Conservation (phyloP, 768 basidiomycete species). For the Pulveroboletus sp. region DNA sequence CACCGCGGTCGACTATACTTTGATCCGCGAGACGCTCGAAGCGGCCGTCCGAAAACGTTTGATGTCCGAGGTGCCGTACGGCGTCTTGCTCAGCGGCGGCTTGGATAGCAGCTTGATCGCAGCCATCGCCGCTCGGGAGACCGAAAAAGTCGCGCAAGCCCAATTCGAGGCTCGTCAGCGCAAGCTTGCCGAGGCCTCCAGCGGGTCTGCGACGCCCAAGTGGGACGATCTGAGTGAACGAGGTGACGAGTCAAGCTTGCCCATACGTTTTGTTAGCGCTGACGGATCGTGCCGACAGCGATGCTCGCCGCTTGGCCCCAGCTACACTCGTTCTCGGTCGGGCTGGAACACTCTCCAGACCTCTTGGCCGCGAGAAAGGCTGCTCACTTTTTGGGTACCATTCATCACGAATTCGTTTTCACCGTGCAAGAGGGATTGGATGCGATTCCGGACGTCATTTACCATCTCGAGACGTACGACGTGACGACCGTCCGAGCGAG, state of each 20-base stretch:
- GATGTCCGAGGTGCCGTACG: slow-evolving; percentile 98
- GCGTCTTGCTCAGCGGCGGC: slow-evolving; percentile 92
- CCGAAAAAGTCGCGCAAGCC: slow-evolving; percentile 81
- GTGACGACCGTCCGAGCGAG: slow-evolving; percentile 97
- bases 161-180: slow-evolving; percentile 70
- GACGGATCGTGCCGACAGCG: slow-evolving; percentile 36
- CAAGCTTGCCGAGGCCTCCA: slow-evolving; percentile 49
- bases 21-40: slow-evolving; percentile 80
- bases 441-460: slow-evolving; percentile 94
- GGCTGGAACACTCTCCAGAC: slow-evolving; percentile 92
- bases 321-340: slow-evolving; percentile 96
- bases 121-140: slow-evolving; percentile 90
- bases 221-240: slow-evolving; percentile 45
- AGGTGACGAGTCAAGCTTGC: slow-evolving; percentile 37
- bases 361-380: slow-evolving; percentile 91
- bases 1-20: slow-evolving; percentile 56
- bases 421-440: slow-evolving; percentile 98
- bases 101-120: slow-evolving; percentile 96
- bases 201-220: slow-evolving; percentile 57
- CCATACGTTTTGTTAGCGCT: background rate
- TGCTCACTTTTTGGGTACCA: slow-evolving; percentile 88
- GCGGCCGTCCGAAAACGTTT: slow-evolving; percentile 89
- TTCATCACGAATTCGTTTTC: slow-evolving; percentile 97
- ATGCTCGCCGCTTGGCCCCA: slow-evolving; percentile 89
- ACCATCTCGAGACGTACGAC: slow-evolving; percentile 98